Evolutionary conservation across 169 alveolate genomes (phyloP), one percentile per base, ranked within the genome.

Genomic region (Theileria orientalis): DNA sequence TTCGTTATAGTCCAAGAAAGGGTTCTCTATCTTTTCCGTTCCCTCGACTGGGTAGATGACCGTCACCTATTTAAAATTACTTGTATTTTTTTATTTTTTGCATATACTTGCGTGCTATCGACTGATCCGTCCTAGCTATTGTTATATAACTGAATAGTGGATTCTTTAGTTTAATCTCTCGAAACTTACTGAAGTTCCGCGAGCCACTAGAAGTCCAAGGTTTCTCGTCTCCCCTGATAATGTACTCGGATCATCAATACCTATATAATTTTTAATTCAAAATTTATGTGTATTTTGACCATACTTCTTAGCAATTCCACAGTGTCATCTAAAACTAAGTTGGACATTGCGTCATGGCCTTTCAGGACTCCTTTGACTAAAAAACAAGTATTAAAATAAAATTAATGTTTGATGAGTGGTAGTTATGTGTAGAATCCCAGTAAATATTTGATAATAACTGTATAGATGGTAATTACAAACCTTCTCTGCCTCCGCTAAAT

Each of bases 341-440:
- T 94, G 60, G 90, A 90, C 47, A 93, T 92, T 29, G 93, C 95
- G 64, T 94, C 97, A 64, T 90, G 95, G 27, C 97, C 97, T 70
- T 84, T 92, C 62, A 94, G 92, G 47, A 86, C 76, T 13, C 97
- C 97, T 72, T 78, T 87, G 21, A 94, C 94, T 92, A 84, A 47
- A 68, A 11, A 52, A 29, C 11, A 35, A 40, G 67, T 29, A 11
- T 42, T 59, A 59, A 35, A 27, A 11, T 6, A 16, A n/a, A 40
- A 3, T 21, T 59, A 59, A 16, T 59, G 6, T 27, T 35, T 59
- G 37, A 21, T 21, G 25, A 5, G 9, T 49, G 60, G 19, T 21
- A 71, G 66, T 49, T 35, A 41, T 35, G 37, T 35, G 14, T 35
- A 74, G 54, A 16, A 47, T 47, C 16, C 8, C 0, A 16, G 42